Base-by-base conservation (phyloP, 208 protist genomes). In the Acanthamoeba healyi region DNA sequence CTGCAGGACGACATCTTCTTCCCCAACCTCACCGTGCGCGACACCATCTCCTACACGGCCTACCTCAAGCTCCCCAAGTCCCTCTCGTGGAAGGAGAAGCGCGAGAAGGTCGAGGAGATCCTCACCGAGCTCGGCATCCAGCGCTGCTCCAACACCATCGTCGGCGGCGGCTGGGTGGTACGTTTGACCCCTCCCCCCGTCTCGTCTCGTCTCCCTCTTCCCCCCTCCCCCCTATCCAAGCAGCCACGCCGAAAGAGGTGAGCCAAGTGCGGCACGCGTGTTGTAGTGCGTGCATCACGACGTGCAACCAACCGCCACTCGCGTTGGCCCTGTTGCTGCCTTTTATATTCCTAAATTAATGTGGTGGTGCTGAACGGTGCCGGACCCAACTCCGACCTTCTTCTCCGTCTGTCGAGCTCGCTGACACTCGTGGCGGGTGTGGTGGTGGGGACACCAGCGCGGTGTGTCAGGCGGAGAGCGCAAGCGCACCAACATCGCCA, bases 401-500 rank as follows among this genome's bases (percentile, higher is more conserved):
- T 54, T 54, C 49, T 19, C 22, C 22, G 14, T 54, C 49, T 54
- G 46, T 51, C 17, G 46, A 19, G 46, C 46, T 51, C 14, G 46
- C 5, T 51, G 46, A 15, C 46, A 51, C 46, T 51, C 14, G 10
- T 15, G 17, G 46, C 2, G 46, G 5, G n/a, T 54, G 10, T 54
- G 49, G 10, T 86, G 94, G 4, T 38, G 65, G 32, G 51, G 42
- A 24, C 22, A 32, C 32, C 17, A 40, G 91, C 89, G 95, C 17
- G 95, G 95, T 54, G 42, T 96, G 10, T 88, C 72, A 0, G 91
- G 91, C 58, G 96, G 96, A 22, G 94, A 97, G 94, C 87, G 88
- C 26, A 97, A 97, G 90, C 61, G 96, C 1, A 96, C 96, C 51
- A 95, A 94, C 74, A 96, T 97, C 36, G 96, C 95, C 72, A 95